phyloP scores from a whole-genome alignment of 1,284 basidiomycete genomes.

The Malassezia restricta region DNA sequence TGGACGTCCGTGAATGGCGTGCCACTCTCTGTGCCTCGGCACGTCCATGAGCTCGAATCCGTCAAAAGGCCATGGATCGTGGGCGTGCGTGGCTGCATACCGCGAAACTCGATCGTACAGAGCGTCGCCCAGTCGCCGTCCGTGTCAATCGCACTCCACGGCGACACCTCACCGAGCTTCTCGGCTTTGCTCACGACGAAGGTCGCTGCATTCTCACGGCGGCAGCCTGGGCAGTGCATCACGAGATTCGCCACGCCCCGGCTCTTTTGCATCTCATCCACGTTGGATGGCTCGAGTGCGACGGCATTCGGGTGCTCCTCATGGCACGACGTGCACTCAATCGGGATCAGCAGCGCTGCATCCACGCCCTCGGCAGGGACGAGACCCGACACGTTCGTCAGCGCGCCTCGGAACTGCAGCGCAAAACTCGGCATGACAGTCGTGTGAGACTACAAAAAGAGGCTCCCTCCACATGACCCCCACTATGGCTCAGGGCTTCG shows the following conservation, averaged over 20 bases:
- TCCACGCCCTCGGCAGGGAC: slow-evolving; percentile 29
- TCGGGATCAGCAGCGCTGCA: slow-evolving; percentile 25
- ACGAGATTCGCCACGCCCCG: slow-evolving; percentile 36
- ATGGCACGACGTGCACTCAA: slow-evolving; percentile 41
- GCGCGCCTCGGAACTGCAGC: slow-evolving; percentile 34
- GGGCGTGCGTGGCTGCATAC: slow-evolving; percentile 24
- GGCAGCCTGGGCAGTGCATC: slow-evolving; percentile 24
- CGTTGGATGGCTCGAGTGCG: slow-evolving; percentile 24
- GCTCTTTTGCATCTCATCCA: slow-evolving; percentile 33
- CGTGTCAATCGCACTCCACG: slow-evolving; percentile 19
- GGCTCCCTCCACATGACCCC: neutral
- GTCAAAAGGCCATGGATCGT: slow-evolving; percentile 5
- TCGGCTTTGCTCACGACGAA: slow-evolving; percentile 6
- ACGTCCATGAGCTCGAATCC: slow-evolving; percentile 30
- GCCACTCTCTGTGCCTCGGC: slow-evolving; percentile 23
- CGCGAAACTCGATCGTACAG: slow-evolving; percentile 38
- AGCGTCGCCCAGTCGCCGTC: slow-evolving; percentile 28
- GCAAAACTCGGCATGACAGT: slow-evolving; percentile 20
- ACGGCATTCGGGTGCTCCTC: slow-evolving; percentile 37
- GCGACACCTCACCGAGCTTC: slow-evolving; percentile 23
- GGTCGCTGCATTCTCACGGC: slow-evolving; percentile 12
- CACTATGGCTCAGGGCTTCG: slow-evolving; percentile 29
- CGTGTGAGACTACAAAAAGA: neutral
- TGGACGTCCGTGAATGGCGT: slow-evolving; percentile 30
- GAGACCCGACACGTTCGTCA: slow-evolving; percentile 30